Base-by-base conservation (phyloP, 2,329 filamentous ascomycete genomes). In the Lecanicillium sp. region DNA sequence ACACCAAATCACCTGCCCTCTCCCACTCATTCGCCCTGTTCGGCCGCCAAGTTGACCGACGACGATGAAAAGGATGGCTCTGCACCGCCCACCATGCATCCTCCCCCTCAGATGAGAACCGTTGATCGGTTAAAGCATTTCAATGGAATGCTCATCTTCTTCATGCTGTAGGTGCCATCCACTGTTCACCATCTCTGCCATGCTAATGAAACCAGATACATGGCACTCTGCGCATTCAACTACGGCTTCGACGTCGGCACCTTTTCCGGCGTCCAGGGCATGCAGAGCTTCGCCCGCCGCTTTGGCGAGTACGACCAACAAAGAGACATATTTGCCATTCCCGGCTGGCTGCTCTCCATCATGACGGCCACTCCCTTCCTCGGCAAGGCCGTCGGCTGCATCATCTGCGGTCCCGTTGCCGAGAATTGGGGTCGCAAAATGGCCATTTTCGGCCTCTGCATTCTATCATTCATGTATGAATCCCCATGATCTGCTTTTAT, bases 161-260 rank as follows among this genome's bases (percentile, higher is more conserved):
- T 56, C 26, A 56, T 51, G 35, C 24, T 55, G 52, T 54, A 20
- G 19, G 35, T 48, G 1, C 19, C 14, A n/a, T 10, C 10, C 26
- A 17, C n/a, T 40, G 21, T 14, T 24, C 29, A 17, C 19, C 6
- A 20, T 19, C 3, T 12, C 11, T 29, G 6, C 36, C 9, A 7
- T 10, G 2, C 15, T 29, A 12, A 11, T 7, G 9, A 23, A 5
- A 1, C 5, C 14, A 59, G 58, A 15, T 60, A 60, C 29, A 54
- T 60, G 56, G 52, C 52, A 8, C 41, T 54, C 14, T 58, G 56
- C 15, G 55, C 56, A 9, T 60, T 60, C 46, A 60, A 60, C 45
- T 60, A 59, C 47, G 58, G 58, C 6, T 60, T 54, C 24, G 58
- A 60, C 35, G 58, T 60, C 17, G 56, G 58, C 32, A 60, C 50